Conservation (phyloP, 2,329 filamentous ascomycete genomes). For the Xylariaceae sp. region DNA sequence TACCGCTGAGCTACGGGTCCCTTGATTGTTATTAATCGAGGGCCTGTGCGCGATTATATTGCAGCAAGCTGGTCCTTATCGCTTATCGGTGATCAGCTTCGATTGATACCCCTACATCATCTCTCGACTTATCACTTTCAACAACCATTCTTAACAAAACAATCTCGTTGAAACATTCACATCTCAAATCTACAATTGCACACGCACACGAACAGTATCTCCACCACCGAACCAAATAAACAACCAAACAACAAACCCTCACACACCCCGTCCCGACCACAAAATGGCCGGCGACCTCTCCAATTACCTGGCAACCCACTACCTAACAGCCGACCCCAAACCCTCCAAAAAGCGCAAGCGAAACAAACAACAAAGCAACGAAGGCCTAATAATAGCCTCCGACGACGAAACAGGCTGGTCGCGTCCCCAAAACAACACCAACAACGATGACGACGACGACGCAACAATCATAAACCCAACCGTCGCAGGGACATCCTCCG, state of each 20-base stretch:
- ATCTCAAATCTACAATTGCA: no score
- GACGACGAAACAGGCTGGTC: constrained; percentile 55
- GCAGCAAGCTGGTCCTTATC: background rate
- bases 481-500: constrained; percentile 48
- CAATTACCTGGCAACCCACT: constrained; percentile 85
- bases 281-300: constrained; percentile 60
- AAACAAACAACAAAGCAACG: constrained; percentile 48
- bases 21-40: background rate
- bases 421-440: constrained; percentile 35
- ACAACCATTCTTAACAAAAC: background rate
- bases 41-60: background rate
- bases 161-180: background rate
- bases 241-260: background rate
- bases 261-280: background rate
- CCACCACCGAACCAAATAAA: background rate
- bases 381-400: constrained; percentile 59
- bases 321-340: constrained; percentile 61
- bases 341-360: constrained; percentile 56
- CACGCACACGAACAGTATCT: no score
- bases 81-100: background rate
- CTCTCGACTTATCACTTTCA: background rate
- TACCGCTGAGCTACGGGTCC: constrained; percentile 8
- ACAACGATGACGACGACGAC: constrained; percentile 50
- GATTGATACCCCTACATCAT: background rate
- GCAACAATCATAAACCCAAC: constrained; percentile 41